phyloP scores from a whole-genome alignment of 1,139 yeast species.

The Keqinozyma sinolaborantium region DNA sequence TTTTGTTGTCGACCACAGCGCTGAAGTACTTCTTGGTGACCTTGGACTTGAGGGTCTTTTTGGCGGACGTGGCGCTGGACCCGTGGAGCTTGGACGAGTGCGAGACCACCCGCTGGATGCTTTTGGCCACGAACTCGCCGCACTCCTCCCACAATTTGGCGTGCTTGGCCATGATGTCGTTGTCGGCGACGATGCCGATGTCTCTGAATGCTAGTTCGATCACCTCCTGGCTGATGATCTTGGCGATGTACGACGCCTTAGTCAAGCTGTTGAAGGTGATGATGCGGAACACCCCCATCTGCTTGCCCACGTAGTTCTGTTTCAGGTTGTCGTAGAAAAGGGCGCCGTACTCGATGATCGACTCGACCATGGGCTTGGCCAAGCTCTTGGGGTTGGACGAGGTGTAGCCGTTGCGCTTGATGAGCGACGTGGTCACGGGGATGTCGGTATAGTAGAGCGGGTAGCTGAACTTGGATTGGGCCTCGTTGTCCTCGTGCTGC shows the following conservation, averaged over 20 bases:
- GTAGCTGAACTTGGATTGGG: constrained; percentile 8
- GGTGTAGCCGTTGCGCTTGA: constrained; percentile 37
- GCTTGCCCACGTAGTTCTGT: constrained; percentile 56
- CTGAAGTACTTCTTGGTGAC: constrained; percentile 45
- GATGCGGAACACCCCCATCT: constrained; percentile 63
- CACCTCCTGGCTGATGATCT: constrained; percentile 59
- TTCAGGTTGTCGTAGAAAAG: constrained; percentile 52
- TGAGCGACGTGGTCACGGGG: constrained; percentile 30
- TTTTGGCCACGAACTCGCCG: constrained; percentile 43
- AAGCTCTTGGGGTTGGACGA: constrained; percentile 36
- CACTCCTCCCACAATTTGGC: constrained; percentile 62
- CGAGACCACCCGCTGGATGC: constrained; percentile 38
- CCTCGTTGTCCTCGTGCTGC: constrained; percentile 1
- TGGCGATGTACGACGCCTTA: constrained; percentile 58
- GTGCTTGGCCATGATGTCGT: constrained; percentile 48
- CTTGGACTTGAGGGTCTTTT: constrained; percentile 40
- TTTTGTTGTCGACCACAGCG: constrained; percentile 38
- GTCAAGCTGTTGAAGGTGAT: constrained; percentile 66
- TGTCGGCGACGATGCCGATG: constrained; percentile 33
- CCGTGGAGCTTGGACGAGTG: constrained; percentile 27
- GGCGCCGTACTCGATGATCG: constrained; percentile 61
- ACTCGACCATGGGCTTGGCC: constrained; percentile 36
- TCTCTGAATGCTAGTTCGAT: constrained; percentile 57
- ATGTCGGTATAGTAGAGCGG: constrained; percentile 26
- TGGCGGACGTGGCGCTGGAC: constrained; percentile 28